Conservation (phyloP, 208 protist genomes). For the Polymyxa betae region DNA sequence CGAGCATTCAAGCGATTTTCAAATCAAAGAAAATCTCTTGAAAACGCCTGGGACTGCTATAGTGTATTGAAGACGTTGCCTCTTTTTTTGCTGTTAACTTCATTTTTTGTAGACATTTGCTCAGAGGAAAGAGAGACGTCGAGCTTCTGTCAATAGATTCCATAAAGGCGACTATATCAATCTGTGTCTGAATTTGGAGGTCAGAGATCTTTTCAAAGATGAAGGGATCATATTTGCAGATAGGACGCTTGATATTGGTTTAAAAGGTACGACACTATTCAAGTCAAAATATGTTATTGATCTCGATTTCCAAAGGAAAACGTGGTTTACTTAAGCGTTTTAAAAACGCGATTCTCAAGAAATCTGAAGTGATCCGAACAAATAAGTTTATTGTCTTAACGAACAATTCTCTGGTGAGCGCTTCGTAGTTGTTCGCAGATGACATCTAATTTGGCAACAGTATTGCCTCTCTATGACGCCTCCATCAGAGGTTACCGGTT, state of each 20-base stretch:
- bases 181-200: slow-evolving; percentile 19
- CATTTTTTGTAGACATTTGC: neutral
- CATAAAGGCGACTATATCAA: slow-evolving; percentile 48
- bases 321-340: neutral
- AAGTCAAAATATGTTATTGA: neutral
- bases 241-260: neutral
- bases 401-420: neutral
- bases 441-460: neutral
- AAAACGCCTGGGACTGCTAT: slow-evolving; percentile 39
- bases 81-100: neutral
- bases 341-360: neutral
- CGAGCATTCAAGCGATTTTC: slow-evolving; percentile 39
- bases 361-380: neutral
- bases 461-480: slow-evolving; percentile 26
- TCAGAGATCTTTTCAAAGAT: neutral
- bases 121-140: neutral
- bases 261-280: slow-evolving; percentile 13
- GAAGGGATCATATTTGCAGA: slow-evolving; percentile 31
- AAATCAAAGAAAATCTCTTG: neutral
- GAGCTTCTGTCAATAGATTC: neutral
- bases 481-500: neutral
- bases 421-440: neutral
- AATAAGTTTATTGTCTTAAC: slow-evolving; percentile 22
- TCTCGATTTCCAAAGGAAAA: neutral
- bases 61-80: neutral